Percentiles rank a stretch among this genome's conserved stretches.
These are phyloP conservation scores for Nothophoma quercina DNA, from an alignment of 2,329 filamentous ascomycete genomes.

Conservation along the genomic window DNA sequence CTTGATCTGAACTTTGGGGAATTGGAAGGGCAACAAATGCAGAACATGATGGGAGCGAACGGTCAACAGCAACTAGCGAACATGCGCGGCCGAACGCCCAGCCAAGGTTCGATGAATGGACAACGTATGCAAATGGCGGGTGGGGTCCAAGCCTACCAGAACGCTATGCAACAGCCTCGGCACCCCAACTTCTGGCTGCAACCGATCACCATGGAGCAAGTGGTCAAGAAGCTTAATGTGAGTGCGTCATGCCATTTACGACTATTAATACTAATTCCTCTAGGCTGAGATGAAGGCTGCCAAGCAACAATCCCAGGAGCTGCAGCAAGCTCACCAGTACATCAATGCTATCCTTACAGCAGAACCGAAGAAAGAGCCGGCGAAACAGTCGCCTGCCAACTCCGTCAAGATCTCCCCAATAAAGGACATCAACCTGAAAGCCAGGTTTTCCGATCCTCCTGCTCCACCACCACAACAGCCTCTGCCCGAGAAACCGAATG, in stretches of 20 bases:
- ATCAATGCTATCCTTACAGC: constrained; percentile 78
- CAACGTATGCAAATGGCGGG: constrained; percentile 65
- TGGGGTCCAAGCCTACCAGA: constrained; percentile 65
- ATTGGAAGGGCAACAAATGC: constrained; percentile 78
- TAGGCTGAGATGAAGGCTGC: constrained; percentile 91
- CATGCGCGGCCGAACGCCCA: constrained; percentile 69
- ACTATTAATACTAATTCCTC: constrained; percentile 32
- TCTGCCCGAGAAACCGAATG: constrained; percentile 90
- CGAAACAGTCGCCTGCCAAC: constrained; percentile 54
- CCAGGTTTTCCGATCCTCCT: constrained; percentile 89
- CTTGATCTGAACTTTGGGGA: constrained; percentile 93
- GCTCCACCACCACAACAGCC: constrained; percentile 93
- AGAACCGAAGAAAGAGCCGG: constrained; percentile 65
- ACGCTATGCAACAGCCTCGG: constrained; percentile 72
- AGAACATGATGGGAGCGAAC: constrained; percentile 70
- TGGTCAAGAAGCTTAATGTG: constrained; percentile 86
- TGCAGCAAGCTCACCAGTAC: constrained; percentile 82
- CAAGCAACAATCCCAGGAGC: constrained; percentile 84
- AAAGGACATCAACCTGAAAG: constrained; percentile 72
- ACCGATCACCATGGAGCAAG: constrained; percentile 90
- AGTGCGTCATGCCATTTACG: constrained; percentile 46
- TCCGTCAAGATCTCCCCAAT: constrained; percentile 54
- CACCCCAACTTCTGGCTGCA: constrained; percentile 84
- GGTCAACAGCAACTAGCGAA: constrained; percentile 70
- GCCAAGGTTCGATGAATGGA: constrained; percentile 66